Conservation (phyloP, 257 asterid species). For the Solanum peruvianum region DNA sequence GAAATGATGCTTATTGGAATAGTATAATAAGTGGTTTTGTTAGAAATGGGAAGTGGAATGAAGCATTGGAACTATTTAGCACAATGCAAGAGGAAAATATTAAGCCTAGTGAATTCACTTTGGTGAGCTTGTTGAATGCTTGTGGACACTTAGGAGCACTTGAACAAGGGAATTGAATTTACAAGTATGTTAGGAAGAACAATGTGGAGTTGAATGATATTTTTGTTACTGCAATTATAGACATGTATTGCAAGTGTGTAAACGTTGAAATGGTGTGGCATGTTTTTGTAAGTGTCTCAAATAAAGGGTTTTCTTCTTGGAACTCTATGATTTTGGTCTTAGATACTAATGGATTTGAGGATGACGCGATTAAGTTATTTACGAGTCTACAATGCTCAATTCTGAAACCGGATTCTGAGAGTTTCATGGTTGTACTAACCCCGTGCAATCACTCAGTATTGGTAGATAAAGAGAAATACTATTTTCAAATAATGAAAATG, state of each 20-base stretch:
- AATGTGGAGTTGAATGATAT: constrained; percentile 27
- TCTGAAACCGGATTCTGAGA: constrained; percentile 39
- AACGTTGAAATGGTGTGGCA: constrained; percentile 17
- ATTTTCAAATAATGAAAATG: constrained; percentile 28
- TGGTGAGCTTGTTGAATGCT: constrained; percentile 62
- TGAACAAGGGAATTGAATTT: constrained; percentile 65
- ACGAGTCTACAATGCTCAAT: constrained; percentile 23
- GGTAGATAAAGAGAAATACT: constrained; percentile 35
- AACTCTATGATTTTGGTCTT: constrained; percentile 63
- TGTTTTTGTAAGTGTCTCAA: constrained; percentile 17
- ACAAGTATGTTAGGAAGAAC: constrained; percentile 27
- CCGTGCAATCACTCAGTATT: constrained; percentile 47
- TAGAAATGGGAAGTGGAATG: constrained; percentile 49
- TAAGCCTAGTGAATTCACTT: constrained; percentile 36
- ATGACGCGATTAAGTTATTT: constrained; percentile 34
- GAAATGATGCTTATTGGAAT: constrained; percentile 66
- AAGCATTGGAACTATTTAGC: constrained; percentile 39
- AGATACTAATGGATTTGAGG: constrained; percentile 41
- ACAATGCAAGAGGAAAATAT: constrained; percentile 31
- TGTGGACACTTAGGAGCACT: constrained; percentile 53
- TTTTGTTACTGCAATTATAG: constrained; percentile 40
- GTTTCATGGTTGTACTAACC: constrained; percentile 32
- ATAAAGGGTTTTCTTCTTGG: constrained; percentile 52
- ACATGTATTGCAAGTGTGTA: constrained; percentile 72
- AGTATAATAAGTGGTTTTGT: constrained; percentile 61